Base-by-base conservation (phyloP, 495 filamentous ascomycete genomes). In the Thermochaetoides thermophila region DNA sequence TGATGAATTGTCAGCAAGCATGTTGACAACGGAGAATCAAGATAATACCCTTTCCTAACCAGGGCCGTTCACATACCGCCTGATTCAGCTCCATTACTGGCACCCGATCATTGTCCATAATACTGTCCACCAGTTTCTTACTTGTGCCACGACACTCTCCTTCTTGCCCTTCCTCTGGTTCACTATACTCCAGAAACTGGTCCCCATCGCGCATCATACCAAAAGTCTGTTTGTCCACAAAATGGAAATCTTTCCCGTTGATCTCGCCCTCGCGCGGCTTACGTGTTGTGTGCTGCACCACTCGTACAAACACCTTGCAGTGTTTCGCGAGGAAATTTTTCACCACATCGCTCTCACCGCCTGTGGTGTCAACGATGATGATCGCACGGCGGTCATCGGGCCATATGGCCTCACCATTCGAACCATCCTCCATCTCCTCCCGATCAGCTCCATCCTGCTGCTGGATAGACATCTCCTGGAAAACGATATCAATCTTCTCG, bases 401-500 rank as follows among this genome's bases (percentile, higher is more conserved):
- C 7, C 48, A 43, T 15, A 56, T 38, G 3, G 32, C 49, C 8
- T 52, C 50, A 15, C 37, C 39, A 10, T 50, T 45, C 14, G 33
- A 42, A 7, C 26, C 29, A 10, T 55, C 57, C n/a, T 49, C 42
- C 7, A 24, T 42, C 14, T 48, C 43, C 42, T 42, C 21, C 4
- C 34, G 38, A 5, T n/a, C 17, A 3, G 14, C 48, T 7, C 17
- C 20, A 5, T 31, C 46, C 11, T 24, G 6, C 6, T 24, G 6
- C 11, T 48, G 49, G 4, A 37, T 34, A 14, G 48, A 50, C 13
- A 38, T 32, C 15, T 67, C 56, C 31, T 68, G 55, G 40, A 73
- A 73, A 16, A 73, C 60, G 16, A 48, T 43, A 31, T 68, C 60
- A 27, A 71, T 59, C 23, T 80, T 81, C 42, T 80, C 76, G 26